Evolutionary conservation across 441 rosid genomes (phyloP), one percentile per base, ranked within the genome.

Genomic region (Adansonia gregorii): DNA sequence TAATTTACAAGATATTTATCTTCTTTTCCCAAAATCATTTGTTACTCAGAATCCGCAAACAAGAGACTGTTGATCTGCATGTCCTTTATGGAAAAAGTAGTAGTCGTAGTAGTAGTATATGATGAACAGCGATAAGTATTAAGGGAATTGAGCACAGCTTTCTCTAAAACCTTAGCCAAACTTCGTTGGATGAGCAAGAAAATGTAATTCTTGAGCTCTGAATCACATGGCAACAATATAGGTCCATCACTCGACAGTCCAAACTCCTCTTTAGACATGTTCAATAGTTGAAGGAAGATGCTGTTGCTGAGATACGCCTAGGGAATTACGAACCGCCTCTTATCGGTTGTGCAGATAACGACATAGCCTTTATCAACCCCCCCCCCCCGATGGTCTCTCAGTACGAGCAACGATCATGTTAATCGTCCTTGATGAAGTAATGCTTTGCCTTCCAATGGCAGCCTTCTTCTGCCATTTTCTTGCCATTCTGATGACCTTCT

Each of bases 131-230:
- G 6, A 35, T 27, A 20, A 43, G 20, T 43, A 19, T 48, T 12
- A n/a, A 74, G 8, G 39, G 75, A 55, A 48, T 15, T 75, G 24
- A 76, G 17, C 64, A 69, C 14, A 22, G 64, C 73, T n/a, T 31
- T 68, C 75, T 77, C 85, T 6, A 79, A 8, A 15, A 67, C 48
- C 35, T 59, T 24, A 41, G 55, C 74, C 10, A 67, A 43, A 48
- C 72, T 10, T 58, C 22, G 1, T 45, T 59, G 54, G 14, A 85
- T 31, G 22, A 83, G 49, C 10, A 56, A 75, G 17, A 84, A 46
- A 0, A 83, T 61, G 39, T 82, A 75, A 27, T 84, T 75, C 82
- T 3, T 35, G 39, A 35, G 4, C 39, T 3, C 39, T 35, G 39
- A 35, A 35, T 35, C 39, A 35, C 39, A 35, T 35, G 39, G 39